A percentile compares a stretch with the other conserved stretches of the same genome.
These are phyloP conservation scores for Lenzites betulinus DNA, from an alignment of 768 basidiomycete species.

Conservation along the genomic window DNA sequence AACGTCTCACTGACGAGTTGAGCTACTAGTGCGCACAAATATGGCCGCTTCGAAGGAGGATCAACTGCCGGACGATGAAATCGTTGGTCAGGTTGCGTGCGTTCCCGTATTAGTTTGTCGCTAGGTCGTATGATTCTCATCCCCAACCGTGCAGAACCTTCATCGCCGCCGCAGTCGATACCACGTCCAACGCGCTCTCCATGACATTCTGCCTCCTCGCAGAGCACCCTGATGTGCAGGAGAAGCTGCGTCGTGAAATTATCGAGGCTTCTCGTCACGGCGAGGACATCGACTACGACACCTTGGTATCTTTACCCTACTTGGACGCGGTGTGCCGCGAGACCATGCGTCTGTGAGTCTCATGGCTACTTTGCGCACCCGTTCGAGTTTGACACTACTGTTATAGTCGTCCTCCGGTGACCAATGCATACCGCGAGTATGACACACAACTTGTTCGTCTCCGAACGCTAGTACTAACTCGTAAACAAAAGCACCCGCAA, in stretches of 20 bases:
- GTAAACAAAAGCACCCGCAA: constrained; percentile 33
- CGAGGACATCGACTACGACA: constrained; percentile 13
- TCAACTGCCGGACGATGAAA: constrained; percentile 26
- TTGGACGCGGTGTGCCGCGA: constrained; percentile 16
- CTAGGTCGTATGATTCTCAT: neutral
- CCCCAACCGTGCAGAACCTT: neutral
- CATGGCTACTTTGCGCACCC: neutral
- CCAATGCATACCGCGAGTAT: constrained; percentile 36
- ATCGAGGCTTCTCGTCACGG: neutral
- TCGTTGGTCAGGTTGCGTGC: constrained; percentile 31
- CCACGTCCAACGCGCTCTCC: constrained; percentile 18
- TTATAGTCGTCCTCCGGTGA: constrained; percentile 48
- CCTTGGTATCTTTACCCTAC: constrained; percentile 8
- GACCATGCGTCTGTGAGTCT: constrained; percentile 14
- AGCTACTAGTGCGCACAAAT: constrained; percentile 25
- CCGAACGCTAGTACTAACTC: neutral
- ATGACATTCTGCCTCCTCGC: constrained; percentile 11
- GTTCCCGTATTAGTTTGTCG: neutral
- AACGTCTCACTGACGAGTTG: neutral
- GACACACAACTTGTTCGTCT: neutral
- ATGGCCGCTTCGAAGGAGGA: constrained; percentile 16
- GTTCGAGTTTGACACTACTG: neutral
- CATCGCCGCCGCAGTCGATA: constrained; percentile 17
- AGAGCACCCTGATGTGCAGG: constrained; percentile 14
- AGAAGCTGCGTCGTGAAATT: constrained; percentile 17